Conservation (phyloP, 2,329 filamentous ascomycete species). For the Fusarium siculi region DNA sequence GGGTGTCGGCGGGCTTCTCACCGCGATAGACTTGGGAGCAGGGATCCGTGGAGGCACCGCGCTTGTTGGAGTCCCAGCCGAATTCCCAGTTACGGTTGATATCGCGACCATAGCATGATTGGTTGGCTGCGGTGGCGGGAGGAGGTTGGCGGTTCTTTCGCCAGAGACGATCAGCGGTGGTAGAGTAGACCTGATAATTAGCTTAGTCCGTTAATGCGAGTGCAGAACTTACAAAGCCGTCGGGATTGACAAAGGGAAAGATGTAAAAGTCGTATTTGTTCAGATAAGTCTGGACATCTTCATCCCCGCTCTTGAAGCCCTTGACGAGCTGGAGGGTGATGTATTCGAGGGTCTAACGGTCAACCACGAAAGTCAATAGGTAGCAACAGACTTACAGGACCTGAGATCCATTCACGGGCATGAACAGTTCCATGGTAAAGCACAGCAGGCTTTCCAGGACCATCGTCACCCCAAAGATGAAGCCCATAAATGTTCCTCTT, state of each 20-base stretch:
- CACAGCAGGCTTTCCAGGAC: constrained; percentile 59
- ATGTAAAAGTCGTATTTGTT: constrained; percentile 69
- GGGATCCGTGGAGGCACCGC: constrained; percentile 60
- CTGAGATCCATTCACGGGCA: constrained; percentile 65
- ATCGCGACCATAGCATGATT: constrained; percentile 60
- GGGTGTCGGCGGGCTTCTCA: constrained; percentile 52
- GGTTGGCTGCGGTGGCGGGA: constrained; percentile 30
- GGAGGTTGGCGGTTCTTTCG: constrained; percentile 62
- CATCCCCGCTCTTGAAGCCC: constrained; percentile 52
- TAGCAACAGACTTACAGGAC: constrained; percentile 56
- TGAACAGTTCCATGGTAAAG: constrained; percentile 64
- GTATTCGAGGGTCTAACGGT: constrained; percentile 56
- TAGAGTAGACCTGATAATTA: constrained; percentile 53
- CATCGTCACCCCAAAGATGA: constrained; percentile 58
- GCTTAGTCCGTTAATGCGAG: accelerated
- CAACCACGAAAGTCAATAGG: neutral
- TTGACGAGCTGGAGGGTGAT: constrained; percentile 57
- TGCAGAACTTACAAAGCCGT: constrained; percentile 47
- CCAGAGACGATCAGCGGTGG: constrained; percentile 60
- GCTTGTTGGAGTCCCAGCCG: constrained; percentile 56
- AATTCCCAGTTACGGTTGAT: constrained; percentile 66
- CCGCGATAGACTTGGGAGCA: constrained; percentile 60
- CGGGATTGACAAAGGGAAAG: constrained; percentile 61
- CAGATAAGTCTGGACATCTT: constrained; percentile 54
- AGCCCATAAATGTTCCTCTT: constrained; percentile 67